phyloP scores from a whole-genome alignment of 169 alveolate species.

The Eimeria praecox region DNA sequence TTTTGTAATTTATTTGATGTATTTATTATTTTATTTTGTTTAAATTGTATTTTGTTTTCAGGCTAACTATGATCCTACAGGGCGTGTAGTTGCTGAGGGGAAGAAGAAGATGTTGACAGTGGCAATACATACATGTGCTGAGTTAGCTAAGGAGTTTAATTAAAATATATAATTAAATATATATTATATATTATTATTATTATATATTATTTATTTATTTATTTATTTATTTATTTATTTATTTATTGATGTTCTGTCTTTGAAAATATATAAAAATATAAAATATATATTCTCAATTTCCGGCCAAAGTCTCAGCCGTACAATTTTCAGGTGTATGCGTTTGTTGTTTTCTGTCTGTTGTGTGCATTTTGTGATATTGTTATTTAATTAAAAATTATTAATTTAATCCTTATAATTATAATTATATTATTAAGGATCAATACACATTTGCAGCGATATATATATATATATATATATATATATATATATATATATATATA shows the following conservation, averaged over 20 bases:
- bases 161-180: neutral
- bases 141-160: neutral
- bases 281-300: no score
- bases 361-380: neutral
- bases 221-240: no score
- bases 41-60: neutral
- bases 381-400: neutral
- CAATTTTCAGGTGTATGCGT: no score
- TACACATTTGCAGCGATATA: no score
- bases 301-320: no score
- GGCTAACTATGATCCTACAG: slow-evolving; percentile 75
- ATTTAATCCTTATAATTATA: neutral
- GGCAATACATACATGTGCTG: slow-evolving; percentile 46
- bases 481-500: no score
- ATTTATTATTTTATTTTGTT: neutral
- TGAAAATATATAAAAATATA: no score
- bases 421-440: no score
- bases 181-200: neutral
- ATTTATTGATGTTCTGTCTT: no score
- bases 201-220: neutral
- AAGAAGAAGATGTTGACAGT: slow-evolving; percentile 60
- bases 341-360: neutral
- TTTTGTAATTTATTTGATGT: no score
- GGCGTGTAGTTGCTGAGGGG: slow-evolving; percentile 38
- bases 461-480: neutral